phyloP scores from a whole-genome alignment of 257 asterid genomes.

The Solanum verrucosum region DNA sequence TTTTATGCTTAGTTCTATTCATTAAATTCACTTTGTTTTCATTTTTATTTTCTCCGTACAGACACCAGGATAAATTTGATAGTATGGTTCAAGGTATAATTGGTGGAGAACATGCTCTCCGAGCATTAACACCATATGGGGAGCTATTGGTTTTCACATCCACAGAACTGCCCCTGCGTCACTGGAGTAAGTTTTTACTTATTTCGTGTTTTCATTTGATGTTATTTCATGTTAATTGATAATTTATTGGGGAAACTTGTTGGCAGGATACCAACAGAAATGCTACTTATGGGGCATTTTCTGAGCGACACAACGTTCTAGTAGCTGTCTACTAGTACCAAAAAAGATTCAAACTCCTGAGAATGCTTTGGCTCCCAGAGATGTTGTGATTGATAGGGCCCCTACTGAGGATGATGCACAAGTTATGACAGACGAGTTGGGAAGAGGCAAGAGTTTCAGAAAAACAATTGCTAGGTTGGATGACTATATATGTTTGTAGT shows the following conservation, averaged over 20 bases:
- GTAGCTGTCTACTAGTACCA: not conserved
- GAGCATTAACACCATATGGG: conserved; percentile 35
- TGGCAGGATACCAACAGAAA: conserved; percentile 47
- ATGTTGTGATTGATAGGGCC: not conserved
- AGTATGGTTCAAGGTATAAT: conserved; percentile 41
- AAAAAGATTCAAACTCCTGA: not conserved
- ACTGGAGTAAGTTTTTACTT: conserved; percentile 41
- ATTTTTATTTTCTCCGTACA: conserved; percentile 2
- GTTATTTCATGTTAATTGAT: not conserved
- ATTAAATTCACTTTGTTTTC: not conserved
- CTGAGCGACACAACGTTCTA: conserved; percentile 17
- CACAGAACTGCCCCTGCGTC: conserved; percentile 36
- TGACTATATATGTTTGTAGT: too few relatives aligned
- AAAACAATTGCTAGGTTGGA: too few relatives aligned
- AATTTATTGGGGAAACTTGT: not conserved
- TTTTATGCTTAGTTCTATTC: not conserved
- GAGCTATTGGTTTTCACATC: conserved; percentile 77
- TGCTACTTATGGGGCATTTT: conserved; percentile 79
- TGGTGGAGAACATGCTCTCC: conserved; percentile 40
- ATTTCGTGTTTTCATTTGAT: not conserved
- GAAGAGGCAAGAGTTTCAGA: too few relatives aligned
- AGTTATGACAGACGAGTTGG: too few relatives aligned
- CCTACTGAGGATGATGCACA: not conserved
- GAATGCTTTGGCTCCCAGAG: not conserved
- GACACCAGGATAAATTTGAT: conserved; percentile 31